Evolutionary conservation across 2,329 filamentous ascomycete species (phyloP).

Genomic region (Tolypocladium ophioglossoides): DNA sequence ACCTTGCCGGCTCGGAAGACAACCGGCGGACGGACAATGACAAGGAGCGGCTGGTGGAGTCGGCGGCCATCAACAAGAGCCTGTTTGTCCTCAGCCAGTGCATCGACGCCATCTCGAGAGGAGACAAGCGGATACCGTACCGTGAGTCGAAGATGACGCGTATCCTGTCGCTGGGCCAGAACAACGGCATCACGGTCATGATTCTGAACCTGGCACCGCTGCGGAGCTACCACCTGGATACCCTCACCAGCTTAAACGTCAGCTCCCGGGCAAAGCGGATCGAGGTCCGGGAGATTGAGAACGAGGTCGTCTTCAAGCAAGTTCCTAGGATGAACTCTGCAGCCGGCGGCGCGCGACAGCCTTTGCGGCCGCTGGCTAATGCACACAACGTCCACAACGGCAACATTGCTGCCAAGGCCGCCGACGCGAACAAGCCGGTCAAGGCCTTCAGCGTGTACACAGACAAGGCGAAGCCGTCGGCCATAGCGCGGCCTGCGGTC

Average conservation of each 20-base stretch:
- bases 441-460: conserved; percentile 85
- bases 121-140: conserved; percentile 74
- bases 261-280: conserved; percentile 94
- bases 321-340: conserved; percentile 44
- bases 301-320: conserved; percentile 81
- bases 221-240: conserved; percentile 89
- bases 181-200: conserved; percentile 93
- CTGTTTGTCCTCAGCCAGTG: conserved; percentile 91
- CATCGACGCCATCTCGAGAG: conserved; percentile 80
- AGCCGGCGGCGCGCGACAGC: conserved; percentile 51
- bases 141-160: conserved; percentile 96
- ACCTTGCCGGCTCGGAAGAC: conserved; percentile 90
- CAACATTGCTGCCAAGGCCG: conserved; percentile 30
- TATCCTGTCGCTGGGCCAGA: conserved; percentile 84
- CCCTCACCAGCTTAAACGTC: conserved; percentile 86
- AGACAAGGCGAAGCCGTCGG: conserved; percentile 49
- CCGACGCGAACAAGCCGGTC: conserved; percentile 54
- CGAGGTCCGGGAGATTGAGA: conserved; percentile 90
- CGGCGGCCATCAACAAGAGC: conserved; percentile 94
- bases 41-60: conserved; percentile 87
- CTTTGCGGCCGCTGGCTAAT: conserved; percentile 65
- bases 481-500: conserved; percentile 20
- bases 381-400: conserved; percentile 63
- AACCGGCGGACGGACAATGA: conserved; percentile 90
- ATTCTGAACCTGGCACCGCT: conserved; percentile 87